Base-by-base conservation (phyloP, 768 basidiomycete genomes). In the Boletus rubropictus region DNA sequence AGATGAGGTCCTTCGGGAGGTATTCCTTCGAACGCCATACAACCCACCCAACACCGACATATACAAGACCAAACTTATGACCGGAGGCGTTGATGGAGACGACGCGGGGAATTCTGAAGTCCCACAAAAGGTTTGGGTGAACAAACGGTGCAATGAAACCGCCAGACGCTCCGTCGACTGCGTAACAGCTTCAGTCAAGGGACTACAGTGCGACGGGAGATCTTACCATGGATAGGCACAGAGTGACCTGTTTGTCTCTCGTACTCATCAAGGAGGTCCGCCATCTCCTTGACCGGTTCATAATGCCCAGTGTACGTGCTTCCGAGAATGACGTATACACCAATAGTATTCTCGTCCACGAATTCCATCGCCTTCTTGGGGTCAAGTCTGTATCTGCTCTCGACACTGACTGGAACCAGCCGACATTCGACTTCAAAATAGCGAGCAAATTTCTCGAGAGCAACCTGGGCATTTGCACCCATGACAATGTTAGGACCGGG, bases 281-380 rank as follows among this genome's bases (percentile, higher is more conserved):
- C 72, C 81, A 96, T 88, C 62, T 84, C 87, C 62, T 87, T 78
- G 27, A 96, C 92, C 11, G 85, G 81, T 57, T 95, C 93, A 57
- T 74, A 80, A 54, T 72, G 72, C n/a, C 75, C 78, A 6, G 78
- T 79, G 53, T 73, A 75, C 21, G 74, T 77, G 74, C 84, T 72
- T 27, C 72, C 76, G 21, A 80, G 69, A 48, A 78, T 78, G 47
- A 79, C 79, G 51, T 81, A 85, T 43, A 86, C 68, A 39, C 83
- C 83, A 49, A 86, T 84, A 1, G 80, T 81, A 52, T 84, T 84
- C 68, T 85, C 83, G 55, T 86, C 84, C 14, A 85, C 73, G 42
- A 70, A 77, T 35, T 84, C 68, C 71, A 84, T 78, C 0, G 79
- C 80, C 40, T 72, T 74, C 60, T 81, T 75, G 2, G 84, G 74